A percentile compares a stretch with the other conserved stretches of the same genome.
These are phyloP conservation scores for Saccharomyces hybrid DNA, from an alignment of 1,139 yeast genomes.

Conservation along the genomic window DNA sequence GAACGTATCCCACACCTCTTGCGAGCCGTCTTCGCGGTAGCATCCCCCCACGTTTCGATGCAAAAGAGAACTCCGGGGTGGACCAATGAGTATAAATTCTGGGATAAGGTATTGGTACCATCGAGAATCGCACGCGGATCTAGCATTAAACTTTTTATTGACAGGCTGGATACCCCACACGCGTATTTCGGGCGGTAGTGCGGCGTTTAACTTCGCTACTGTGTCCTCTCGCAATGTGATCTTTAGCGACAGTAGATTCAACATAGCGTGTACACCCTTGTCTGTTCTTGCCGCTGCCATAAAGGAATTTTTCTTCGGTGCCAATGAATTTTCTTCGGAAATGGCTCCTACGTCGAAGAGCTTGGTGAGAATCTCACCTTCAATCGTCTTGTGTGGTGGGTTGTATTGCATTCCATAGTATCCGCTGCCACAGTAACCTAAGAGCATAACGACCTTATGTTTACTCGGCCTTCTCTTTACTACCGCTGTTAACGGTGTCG, in stretches of 20 bases:
- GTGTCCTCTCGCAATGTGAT: conserved; percentile 75
- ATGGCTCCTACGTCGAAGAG: conserved; percentile 84
- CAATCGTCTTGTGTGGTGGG: conserved; percentile 85
- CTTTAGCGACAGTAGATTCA: conserved; percentile 48
- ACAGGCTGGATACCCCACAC: conserved; percentile 82
- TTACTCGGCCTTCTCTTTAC: conserved; percentile 2
- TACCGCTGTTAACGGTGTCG: neutral
- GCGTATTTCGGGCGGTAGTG: conserved; percentile 70
- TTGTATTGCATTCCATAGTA: conserved; percentile 96
- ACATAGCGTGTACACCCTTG: conserved; percentile 99
- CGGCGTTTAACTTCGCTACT: conserved; percentile 54
- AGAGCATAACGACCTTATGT: conserved; percentile 73
- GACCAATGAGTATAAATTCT: neutral
- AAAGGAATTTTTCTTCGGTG: conserved; percentile 80
- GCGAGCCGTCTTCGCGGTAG: neutral
- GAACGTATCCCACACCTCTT: neutral
- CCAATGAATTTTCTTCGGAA: conserved; percentile 78
- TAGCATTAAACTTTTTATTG: conserved; percentile 38
- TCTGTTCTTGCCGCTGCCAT: conserved; percentile 97
- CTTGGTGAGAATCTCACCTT: conserved; percentile 83
- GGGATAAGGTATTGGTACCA: conserved; percentile 4
- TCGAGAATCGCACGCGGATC: conserved; percentile 1
- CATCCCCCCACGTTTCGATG: neutral
- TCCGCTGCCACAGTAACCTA: conserved; percentile 96
- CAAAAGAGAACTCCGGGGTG: neutral